phyloP scores from a whole-genome alignment of 129 eudicot species.

The Kitagawia praeruptora region DNA sequence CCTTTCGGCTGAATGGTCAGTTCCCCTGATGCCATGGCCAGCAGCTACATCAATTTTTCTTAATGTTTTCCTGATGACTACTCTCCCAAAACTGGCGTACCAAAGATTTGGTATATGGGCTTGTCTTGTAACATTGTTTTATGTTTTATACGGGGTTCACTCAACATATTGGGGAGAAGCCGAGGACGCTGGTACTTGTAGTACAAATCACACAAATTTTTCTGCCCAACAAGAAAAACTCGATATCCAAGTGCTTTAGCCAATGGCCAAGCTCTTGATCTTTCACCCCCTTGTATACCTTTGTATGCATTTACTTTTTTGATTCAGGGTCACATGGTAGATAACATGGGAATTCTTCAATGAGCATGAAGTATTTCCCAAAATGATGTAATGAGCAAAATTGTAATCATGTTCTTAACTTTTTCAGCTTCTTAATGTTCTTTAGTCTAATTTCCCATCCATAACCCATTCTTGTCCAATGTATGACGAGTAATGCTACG shows the following conservation, averaged over 20 bases:
- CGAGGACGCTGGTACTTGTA: slow-evolving; percentile 18
- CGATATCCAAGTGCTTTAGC: slow-evolving; percentile 39
- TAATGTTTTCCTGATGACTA: slow-evolving; percentile 63
- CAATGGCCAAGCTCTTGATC: slow-evolving; percentile 2
- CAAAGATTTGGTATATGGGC: slow-evolving; percentile 74
- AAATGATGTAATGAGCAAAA: not conserved
- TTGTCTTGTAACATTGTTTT: slow-evolving; percentile 46
- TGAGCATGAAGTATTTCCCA: not conserved
- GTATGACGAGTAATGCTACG: too few relatives aligned
- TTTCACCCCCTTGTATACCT: not conserved
- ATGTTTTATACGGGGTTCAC: slow-evolving; percentile 69
- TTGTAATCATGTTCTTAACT: not conserved
- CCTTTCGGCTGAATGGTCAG: slow-evolving; percentile 38
- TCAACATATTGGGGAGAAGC: slow-evolving; percentile 58
- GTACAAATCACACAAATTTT: slow-evolving; percentile 20
- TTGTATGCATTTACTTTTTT: not conserved
- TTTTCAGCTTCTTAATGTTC: not conserved
- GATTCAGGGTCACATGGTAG: not conserved
- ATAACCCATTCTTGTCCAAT: not conserved
- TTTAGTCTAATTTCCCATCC: not conserved
- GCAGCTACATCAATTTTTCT: slow-evolving; percentile 53
- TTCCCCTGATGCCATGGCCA: slow-evolving; percentile 84
- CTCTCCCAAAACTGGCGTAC: slow-evolving; percentile 39
- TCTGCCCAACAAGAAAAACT: slow-evolving; percentile 37
- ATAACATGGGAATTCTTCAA: not conserved